Evolutionary conservation across 108 stramenopile genomes (phyloP).

Genomic region (Cyclotella kingstonii): DNA sequence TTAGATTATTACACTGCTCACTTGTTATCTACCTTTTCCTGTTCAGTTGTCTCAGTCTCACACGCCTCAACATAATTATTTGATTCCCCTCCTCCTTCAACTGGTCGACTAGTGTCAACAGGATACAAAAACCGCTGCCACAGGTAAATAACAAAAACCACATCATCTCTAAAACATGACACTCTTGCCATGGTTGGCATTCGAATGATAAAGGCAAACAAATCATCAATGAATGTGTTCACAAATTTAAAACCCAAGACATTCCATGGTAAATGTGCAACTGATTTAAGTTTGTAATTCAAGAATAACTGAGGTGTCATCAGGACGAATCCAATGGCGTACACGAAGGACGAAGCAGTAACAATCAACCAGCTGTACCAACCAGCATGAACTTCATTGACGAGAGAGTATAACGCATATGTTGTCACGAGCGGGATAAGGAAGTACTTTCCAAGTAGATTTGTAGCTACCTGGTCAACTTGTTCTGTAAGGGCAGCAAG

Average conservation of each 20-base stretch:
- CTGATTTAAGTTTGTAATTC: constrained; percentile 87
- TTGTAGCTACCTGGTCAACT: constrained; percentile 82
- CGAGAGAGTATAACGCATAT: constrained; percentile 72
- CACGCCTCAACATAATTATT: not conserved
- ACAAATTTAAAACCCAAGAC: constrained; percentile 88
- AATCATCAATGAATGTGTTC: constrained; percentile 95
- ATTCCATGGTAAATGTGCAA: constrained; percentile 88
- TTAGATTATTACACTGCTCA: no score
- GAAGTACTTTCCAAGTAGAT: constrained; percentile 60
- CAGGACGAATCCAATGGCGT: constrained; percentile 82
- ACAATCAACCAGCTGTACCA: constrained; percentile 94
- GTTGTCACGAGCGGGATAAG: constrained; percentile 72
- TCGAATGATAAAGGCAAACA: constrained; percentile 94
- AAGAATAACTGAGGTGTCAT: constrained; percentile 92
- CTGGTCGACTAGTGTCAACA: constrained; percentile 61
- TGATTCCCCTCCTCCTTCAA: constrained; percentile 20
- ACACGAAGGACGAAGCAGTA: constrained; percentile 82
- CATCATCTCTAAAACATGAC: constrained; percentile 93
- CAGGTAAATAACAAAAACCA: constrained; percentile 94
- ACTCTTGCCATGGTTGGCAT: constrained; percentile 97
- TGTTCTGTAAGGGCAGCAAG: constrained; percentile 74
- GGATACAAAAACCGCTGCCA: constrained; percentile 95
- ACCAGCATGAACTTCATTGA: constrained; percentile 66
- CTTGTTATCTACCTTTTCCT: constrained; percentile 1
- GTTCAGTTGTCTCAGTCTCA: not conserved